Evolutionary conservation across 192 early-diverging fungal genomes (phyloP), one percentile per base, ranked within the genome.

Genomic region (Ramicandelaber brevisporus): DNA sequence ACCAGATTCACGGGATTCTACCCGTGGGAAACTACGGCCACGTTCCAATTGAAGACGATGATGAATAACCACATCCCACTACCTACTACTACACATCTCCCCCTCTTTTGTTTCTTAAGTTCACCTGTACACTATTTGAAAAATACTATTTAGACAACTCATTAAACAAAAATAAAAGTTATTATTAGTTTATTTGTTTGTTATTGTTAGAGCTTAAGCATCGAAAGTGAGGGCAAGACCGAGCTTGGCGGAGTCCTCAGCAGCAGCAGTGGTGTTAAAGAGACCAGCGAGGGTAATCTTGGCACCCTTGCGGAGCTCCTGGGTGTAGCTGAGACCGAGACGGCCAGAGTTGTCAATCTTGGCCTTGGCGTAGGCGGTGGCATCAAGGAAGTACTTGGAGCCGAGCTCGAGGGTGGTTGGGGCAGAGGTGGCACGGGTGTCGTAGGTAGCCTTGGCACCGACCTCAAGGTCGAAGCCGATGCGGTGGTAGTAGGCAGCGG

Each of bases 401-500:
- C 82, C 90, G 36, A 92, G 68, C 61, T 96, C 90, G 7, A 89
- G 62, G 30, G 64, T 63, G 28, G 77, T 72, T 19, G 50, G 49
- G 39, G 66, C 55, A 44, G 81, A 76, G 37, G 56, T 45, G 28
- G 65, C 51, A 57, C 68, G 69, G 53, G 74, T 65, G 45, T 79
- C 70, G 73, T 83, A 99, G 40, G 73, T 61, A 33, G 89, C 86
- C 47, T 77, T 77, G 36, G 74, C 90, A 52, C 84, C 88, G 36
- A 86, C 87, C 61, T 99, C 88, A 44, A 96, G 69, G 30, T 73
- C 66, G 36, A 63, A 30, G 49, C 64, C 78, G 34, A 99, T 79
- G 39, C 79, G 78, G 66, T 99, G 93, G 76, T 76, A 92, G 78
- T 89, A 90, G 6, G 86, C 77, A 30, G 84, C 76, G 39, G 88